Conservation (phyloP, 371 early-diverging fungal genomes). For the Dipsacomyces acuminosporus region DNA sequence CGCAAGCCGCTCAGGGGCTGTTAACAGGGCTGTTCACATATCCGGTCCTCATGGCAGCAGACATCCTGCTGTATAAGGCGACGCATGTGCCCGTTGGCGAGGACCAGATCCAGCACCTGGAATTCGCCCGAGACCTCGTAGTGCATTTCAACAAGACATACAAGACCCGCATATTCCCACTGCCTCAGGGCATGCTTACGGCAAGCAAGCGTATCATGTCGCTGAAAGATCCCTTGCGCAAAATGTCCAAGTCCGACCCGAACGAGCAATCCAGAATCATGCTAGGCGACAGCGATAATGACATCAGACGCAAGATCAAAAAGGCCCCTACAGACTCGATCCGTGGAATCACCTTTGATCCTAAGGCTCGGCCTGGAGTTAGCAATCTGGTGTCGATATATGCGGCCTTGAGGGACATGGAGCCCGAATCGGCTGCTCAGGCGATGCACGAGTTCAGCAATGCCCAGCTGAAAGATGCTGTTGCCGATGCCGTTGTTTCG, state of each 20-base stretch:
- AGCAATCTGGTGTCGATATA: slow-evolving; percentile 76
- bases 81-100: slow-evolving; percentile 92
- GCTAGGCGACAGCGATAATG: slow-evolving; percentile 64
- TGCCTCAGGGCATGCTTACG: slow-evolving; percentile 56
- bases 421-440: slow-evolving; percentile 49
- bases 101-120: slow-evolving; percentile 90
- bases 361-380: slow-evolving; percentile 71
- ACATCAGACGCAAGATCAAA: slow-evolving; percentile 65
- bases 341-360: slow-evolving; percentile 68
- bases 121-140: slow-evolving; percentile 76
- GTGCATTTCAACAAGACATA: slow-evolving; percentile 67
- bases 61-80: slow-evolving; percentile 83
- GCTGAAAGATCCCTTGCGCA: slow-evolving; percentile 64
- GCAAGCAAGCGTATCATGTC: slow-evolving; percentile 80
- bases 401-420: slow-evolving; percentile 52
- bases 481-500: slow-evolving; percentile 63
- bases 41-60: slow-evolving; percentile 93
- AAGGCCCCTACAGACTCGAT: slow-evolving; percentile 71
- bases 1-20: slow-evolving; percentile 46
- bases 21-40: slow-evolving; percentile 84
- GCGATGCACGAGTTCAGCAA: slow-evolving; percentile 50
- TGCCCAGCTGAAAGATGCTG: slow-evolving; percentile 64
- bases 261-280: slow-evolving; percentile 68
- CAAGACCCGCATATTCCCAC: slow-evolving; percentile 56
- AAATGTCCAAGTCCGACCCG: slow-evolving; percentile 93